Percentiles rank a stretch among this genome's conserved stretches.
phyloP scores from a whole-genome alignment of 148 eudicot species.

The Hydrangea macrophylla region DNA sequence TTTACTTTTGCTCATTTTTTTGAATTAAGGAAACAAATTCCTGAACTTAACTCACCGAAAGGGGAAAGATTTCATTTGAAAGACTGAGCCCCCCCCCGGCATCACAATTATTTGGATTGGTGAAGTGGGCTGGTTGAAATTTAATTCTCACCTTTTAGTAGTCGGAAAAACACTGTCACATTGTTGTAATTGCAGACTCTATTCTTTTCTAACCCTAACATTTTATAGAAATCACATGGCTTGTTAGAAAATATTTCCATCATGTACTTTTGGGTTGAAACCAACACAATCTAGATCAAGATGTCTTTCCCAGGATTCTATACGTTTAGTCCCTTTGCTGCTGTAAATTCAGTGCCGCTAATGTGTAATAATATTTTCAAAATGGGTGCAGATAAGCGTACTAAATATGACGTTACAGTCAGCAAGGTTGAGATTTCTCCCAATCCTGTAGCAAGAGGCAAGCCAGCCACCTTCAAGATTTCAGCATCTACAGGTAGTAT shows the following conservation, averaged over 20 bases:
- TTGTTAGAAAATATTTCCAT: not conserved
- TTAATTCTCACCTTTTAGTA: conserved; percentile 4
- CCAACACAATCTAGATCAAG: not conserved
- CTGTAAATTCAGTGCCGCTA: not conserved
- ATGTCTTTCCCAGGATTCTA: not conserved
- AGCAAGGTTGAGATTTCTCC: conserved; percentile 59
- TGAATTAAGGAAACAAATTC: too few species aligned
- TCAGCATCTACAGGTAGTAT: conserved; percentile 47
- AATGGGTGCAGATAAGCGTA: conserved; percentile 47
- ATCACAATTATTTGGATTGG: too few species aligned
- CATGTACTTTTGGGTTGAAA: not conserved
- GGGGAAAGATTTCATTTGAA: too few species aligned
- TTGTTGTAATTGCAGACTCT: not conserved
- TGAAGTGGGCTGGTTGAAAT: not conserved
- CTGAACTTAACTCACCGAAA: too few species aligned
- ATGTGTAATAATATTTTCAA: conserved; percentile 1
- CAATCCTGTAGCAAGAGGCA: conserved; percentile 53
- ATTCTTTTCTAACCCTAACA: not conserved
- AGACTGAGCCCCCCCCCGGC: too few species aligned
- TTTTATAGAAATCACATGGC: not conserved
- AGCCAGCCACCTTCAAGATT: conserved; percentile 46
- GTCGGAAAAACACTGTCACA: not conserved
- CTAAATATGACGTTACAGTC: conserved; percentile 53
- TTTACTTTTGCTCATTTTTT: too few species aligned
- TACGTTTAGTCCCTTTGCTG: not conserved